Base-by-base conservation (phyloP, 257 asterid species). In the Lantana camara region DNA sequence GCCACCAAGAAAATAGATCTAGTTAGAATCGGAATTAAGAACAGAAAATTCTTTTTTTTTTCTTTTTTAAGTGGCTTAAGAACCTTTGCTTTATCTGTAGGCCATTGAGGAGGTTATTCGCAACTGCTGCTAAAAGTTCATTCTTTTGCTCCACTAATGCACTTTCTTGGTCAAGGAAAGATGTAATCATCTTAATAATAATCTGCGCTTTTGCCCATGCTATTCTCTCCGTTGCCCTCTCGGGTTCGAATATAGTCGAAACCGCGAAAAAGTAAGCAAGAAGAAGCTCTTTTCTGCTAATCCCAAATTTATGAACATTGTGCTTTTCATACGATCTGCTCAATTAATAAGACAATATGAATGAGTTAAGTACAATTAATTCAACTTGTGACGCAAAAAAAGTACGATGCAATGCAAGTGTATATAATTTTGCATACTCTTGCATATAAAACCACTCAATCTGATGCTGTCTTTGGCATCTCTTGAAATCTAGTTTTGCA, bases 401-500 rank as follows among this genome's bases (percentile, higher is more conserved):
- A n/a, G n/a, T n/a, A n/a, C n/a, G 32, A 27, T 27, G 32, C 5
- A n/a, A 5, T 27, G 2, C 5, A 27, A 27, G 16, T 20, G 9
- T n/a, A 20, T 10, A 6, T 19, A 19, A 48, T 5, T 3, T 22
- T 15, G 17, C 19, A 42, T 63, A 70, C 80, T 38, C 53, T 54
- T 72, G 77, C 59, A 81, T 63, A 42, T 24, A 14, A 1, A 24
- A 23, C 91, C 91, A 81, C 64, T 84, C 91, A 7, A 49, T 45
- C 44, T 75, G 82, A 77, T 84, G 91, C 9, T 76, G 82, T 3
- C 59, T 66, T 67, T 84, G 91, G 56, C 91, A 81, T 67, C 67
- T 72, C 22, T 65, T 74, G 77, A 74, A 84, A 45, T 81, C 91
- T 29, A 47, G 27, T 46, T 22, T 79, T 27, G 85, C 91, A 24